Evolutionary conservation across 2,329 filamentous ascomycete genomes (phyloP).

Genomic region (Colletotrichum graminicola): DNA sequence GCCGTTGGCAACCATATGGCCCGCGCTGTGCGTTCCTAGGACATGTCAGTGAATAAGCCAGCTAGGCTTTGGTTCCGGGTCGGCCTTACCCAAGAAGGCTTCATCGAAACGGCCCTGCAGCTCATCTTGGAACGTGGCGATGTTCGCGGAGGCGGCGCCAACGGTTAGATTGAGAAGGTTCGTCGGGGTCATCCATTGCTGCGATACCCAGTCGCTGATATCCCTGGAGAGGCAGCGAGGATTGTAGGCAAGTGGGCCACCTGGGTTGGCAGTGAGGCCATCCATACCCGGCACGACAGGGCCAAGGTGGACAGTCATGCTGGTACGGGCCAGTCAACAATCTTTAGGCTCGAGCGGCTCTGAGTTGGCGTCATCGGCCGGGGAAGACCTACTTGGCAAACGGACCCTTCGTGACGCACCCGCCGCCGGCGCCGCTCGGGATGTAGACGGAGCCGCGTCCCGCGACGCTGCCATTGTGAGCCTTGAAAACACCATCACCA

Average conservation of each 20-base stretch:
- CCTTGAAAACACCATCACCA: conserved; percentile 52
- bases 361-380: too few species aligned
- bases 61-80: conserved; percentile 4
- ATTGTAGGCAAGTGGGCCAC: conserved; percentile 43
- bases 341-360: not conserved
- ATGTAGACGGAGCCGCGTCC: conserved; percentile 47
- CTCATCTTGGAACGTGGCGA: conserved; percentile 51
- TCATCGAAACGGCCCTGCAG: conserved; percentile 48
- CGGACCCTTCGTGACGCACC: conserved; percentile 62
- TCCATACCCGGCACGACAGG: conserved; percentile 44
- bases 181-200: conserved; percentile 42
- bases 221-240: conserved; percentile 50
- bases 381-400: conserved; percentile 59
- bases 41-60: not conserved
- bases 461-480: conserved; percentile 46
- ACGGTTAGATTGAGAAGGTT: conserved; percentile 45
- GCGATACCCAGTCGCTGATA: conserved; percentile 44
- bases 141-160: conserved; percentile 44
- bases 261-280: conserved; percentile 44
- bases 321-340: not conserved
- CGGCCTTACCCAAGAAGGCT: conserved; percentile 45
- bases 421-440: conserved; percentile 53
- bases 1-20: conserved; percentile 48
- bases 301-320: conserved; percentile 48
- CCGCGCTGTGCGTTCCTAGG: conserved; percentile 42